Conservation (phyloP, 2,329 filamentous ascomycete genomes). For the Proliferodiscus dingleyae region DNA sequence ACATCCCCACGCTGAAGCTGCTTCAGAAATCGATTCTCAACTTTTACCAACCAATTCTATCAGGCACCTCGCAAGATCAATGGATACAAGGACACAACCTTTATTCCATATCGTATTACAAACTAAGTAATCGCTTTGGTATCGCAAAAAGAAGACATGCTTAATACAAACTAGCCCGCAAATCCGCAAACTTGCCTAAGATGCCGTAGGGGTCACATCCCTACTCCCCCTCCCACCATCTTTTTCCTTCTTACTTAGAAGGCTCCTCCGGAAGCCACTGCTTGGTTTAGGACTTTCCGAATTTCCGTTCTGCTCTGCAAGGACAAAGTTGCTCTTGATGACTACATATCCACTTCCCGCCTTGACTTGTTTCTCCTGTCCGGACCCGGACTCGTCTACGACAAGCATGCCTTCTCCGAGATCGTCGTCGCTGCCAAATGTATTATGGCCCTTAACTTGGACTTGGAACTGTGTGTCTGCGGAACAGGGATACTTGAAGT, state of each 20-base stretch:
- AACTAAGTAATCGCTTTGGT: background rate
- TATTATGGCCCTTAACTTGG: constrained; percentile 77
- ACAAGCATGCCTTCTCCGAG: constrained; percentile 87
- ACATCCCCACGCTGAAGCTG: no score
- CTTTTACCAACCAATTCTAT: background rate
- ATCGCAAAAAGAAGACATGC: background rate
- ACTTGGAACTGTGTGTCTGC: constrained; percentile 84
- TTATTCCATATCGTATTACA: background rate
- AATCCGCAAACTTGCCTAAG: background rate
- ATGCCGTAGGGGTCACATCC: constrained; percentile 37
- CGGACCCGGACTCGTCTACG: constrained; percentile 71
- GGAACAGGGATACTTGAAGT: constrained; percentile 71
- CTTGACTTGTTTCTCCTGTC: constrained; percentile 66
- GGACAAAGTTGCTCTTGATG: constrained; percentile 67
- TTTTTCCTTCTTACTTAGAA: constrained; percentile 46
- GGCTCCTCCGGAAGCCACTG: constrained; percentile 44
- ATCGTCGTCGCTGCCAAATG: constrained; percentile 76
- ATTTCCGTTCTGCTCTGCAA: constrained; percentile 36
- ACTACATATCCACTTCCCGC: constrained; percentile 70
- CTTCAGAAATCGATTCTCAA: no score
- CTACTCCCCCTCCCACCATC: constrained; percentile 36
- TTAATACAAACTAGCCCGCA: background rate
- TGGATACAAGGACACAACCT: background rate
- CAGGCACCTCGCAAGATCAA: background rate
- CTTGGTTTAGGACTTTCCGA: constrained; percentile 39